A percentile compares a stretch with the other conserved stretches of the same genome.
Conservation (phyloP, 495 filamentous ascomycete genomes). For the Hyaloscypha bicolor region DNA sequence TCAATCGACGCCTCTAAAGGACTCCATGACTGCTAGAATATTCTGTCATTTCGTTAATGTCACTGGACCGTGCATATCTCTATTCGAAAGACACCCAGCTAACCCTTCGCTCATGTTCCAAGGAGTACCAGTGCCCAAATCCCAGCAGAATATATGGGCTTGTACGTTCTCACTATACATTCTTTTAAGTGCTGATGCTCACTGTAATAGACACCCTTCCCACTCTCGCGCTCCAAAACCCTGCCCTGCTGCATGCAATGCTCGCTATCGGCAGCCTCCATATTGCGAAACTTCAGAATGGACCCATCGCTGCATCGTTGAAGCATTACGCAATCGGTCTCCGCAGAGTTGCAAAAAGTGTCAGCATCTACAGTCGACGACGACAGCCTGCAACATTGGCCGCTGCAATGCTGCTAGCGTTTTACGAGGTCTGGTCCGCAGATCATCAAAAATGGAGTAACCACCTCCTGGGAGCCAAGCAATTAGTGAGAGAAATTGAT, state of each 20-base stretch:
- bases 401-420: constrained; percentile 84
- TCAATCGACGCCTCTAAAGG: constrained; percentile 77
- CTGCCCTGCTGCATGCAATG: constrained; percentile 86
- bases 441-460: constrained; percentile 96
- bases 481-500: constrained; percentile 82
- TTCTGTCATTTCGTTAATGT: constrained; percentile 94
- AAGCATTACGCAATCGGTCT: constrained; percentile 92
- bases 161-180: constrained; percentile 40
- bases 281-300: constrained; percentile 78
- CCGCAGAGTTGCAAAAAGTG: constrained; percentile 71
- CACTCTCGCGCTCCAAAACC: constrained; percentile 79
- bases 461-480: constrained; percentile 82
- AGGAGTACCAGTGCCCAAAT: constrained; percentile 62
- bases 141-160: constrained; percentile 82
- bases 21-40: constrained; percentile 78
- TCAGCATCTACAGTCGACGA: constrained; percentile 71
- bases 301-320: constrained; percentile 73
- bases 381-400: constrained; percentile 81
- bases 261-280: constrained; percentile 87
- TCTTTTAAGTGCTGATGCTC: background rate
- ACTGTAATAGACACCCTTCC: constrained; percentile 67
- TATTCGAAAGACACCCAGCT: constrained; percentile 82
- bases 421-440: constrained; percentile 92
- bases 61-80: constrained; percentile 82
- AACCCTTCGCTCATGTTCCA: constrained; percentile 75